These are phyloP conservation scores for Globisporangium okanoganense DNA, from an alignment of 352 stramenopile species.

Conservation along the genomic window DNA sequence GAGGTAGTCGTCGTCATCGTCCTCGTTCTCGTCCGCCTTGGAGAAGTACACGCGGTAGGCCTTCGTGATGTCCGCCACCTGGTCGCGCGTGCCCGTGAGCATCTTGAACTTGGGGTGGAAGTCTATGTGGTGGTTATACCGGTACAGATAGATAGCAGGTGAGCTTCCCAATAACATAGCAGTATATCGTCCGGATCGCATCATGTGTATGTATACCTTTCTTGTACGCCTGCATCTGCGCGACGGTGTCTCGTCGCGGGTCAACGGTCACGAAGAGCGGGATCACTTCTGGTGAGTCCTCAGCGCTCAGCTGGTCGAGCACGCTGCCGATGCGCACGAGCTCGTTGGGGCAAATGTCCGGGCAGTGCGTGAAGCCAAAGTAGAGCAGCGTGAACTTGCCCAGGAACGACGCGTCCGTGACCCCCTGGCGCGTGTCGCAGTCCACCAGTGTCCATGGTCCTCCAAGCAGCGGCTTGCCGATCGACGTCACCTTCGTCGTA, in stretches of 20 bases:
- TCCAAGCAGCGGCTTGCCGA: slow-evolving; percentile 90
- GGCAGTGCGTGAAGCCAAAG: slow-evolving; percentile 99
- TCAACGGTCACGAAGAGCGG: slow-evolving; percentile 99
- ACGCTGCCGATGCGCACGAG: slow-evolving; percentile 97
- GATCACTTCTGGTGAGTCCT: slow-evolving; percentile 54
- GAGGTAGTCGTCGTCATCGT: slow-evolving; percentile 98
- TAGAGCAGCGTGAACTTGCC: slow-evolving; percentile 98
- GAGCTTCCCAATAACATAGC: not conserved
- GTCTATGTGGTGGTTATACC: too few species aligned
- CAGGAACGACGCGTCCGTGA: slow-evolving; percentile 89
- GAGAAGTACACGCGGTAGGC: slow-evolving; percentile 99
- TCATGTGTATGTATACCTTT: slow-evolving; percentile 46
- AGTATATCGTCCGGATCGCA: not conserved
- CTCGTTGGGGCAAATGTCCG: slow-evolving; percentile 99
- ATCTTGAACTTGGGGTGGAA: slow-evolving; percentile 87
- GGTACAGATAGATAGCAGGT: not conserved
- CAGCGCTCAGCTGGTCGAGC: slow-evolving; percentile 87
- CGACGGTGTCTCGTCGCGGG: slow-evolving; percentile 95
- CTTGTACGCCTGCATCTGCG: slow-evolving; percentile 95
- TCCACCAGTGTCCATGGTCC: slow-evolving; percentile 93
- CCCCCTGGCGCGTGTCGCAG: slow-evolving; percentile 72
- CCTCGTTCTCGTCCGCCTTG: slow-evolving; percentile 93
- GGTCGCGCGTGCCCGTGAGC: slow-evolving; percentile 91
- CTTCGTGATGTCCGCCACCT: slow-evolving; percentile 96
- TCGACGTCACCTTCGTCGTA: slow-evolving; percentile 83